A percentile compares a stretch with the other conserved stretches of the same genome.
Conservation (phyloP, 805 yeast genomes). For the Huiozyma sinensis region DNA sequence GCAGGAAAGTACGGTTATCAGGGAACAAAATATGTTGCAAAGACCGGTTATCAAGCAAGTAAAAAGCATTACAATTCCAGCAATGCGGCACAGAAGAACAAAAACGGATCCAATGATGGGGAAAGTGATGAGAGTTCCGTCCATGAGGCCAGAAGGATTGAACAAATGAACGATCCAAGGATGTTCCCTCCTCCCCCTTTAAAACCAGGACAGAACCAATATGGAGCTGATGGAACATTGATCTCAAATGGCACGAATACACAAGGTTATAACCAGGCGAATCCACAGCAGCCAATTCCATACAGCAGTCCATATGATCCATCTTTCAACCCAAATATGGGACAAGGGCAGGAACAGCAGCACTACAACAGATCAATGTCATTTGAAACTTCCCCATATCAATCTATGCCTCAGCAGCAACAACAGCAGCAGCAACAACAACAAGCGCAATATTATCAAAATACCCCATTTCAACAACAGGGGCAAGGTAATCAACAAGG, state of each 20-base stretch:
- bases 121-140: conserved; percentile 12
- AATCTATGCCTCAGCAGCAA: too few species aligned
- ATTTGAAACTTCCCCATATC: too few species aligned
- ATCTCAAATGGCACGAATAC: conserved; percentile 3
- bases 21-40: conserved; percentile 33
- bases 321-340: too few species aligned
- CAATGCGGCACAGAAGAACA: conserved; percentile 7
- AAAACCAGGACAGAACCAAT: conserved; percentile 30
- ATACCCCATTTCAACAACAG: background rate
- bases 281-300: conserved; percentile 4
- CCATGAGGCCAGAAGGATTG: conserved; percentile 5
- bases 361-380: too few species aligned
- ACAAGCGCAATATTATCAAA: too few species aligned
- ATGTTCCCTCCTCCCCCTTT: conserved; percentile 32
- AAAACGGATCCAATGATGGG: conserved; percentile 6
- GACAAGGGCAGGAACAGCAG: conserved; percentile 2
- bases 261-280: background rate
- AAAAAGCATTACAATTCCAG: conserved; percentile 25
- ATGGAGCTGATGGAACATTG: conserved; percentile 14
- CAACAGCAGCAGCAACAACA: too few species aligned
- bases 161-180: conserved; percentile 9
- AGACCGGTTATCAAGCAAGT: conserved; percentile 32
- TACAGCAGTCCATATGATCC: background rate
- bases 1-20: conserved; percentile 30
- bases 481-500: conserved; percentile 5